Base-by-base conservation (phyloP, 2,329 filamentous ascomycete species). In the Ascochyta fabae region DNA sequence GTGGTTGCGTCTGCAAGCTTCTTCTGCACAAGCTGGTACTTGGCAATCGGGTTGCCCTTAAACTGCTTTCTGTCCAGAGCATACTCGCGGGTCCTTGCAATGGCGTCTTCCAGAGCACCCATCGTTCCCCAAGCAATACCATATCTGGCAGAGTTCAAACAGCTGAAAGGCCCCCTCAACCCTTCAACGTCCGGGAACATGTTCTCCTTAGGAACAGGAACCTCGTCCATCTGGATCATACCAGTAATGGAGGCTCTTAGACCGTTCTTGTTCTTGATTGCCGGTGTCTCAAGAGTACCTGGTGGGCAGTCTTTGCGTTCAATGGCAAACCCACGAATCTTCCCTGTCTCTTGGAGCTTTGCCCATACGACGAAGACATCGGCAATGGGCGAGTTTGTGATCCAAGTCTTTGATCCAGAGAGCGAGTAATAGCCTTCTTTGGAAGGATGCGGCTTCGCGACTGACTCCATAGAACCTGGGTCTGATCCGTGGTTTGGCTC, bases 21-120 rank as follows among this genome's bases (percentile, higher is more conserved):
- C 86, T 97, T 97, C 82, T 99, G 95, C 48, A 99, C 85, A 13
- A 99, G 86, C 80, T 99, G 95, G 74, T 99, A 99, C 75, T 91
- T 96, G 36, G 94, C 95, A 48, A 99, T 83, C 0, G 94, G 93
- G 76, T 98, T 98, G 45, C 88, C 87, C 80, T 96, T 96, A 85
- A 99, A 99, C 77, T 99, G 95, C 79, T 89, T 94, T 61, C 95
- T 84, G 76, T 97, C 93, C 46, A 99, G 79, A n/a, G 93, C 86
- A 74, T 99, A 99, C 12, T 87, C 86, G 59, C 94, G 84, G 3
- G 95, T 87, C 46, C 93, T 86, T 16, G 83, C 81, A 60, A 99
- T 86, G 74, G 91, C 95, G 76, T 99, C 95, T 77, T 99, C 95
- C 29, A 99, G 80, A 1, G 95, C 94, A 58, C 95, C 95, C 76